These are phyloP conservation scores for Epichloe amarillans DNA, from an alignment of 2,329 filamentous ascomycete species.

Conservation along the genomic window DNA sequence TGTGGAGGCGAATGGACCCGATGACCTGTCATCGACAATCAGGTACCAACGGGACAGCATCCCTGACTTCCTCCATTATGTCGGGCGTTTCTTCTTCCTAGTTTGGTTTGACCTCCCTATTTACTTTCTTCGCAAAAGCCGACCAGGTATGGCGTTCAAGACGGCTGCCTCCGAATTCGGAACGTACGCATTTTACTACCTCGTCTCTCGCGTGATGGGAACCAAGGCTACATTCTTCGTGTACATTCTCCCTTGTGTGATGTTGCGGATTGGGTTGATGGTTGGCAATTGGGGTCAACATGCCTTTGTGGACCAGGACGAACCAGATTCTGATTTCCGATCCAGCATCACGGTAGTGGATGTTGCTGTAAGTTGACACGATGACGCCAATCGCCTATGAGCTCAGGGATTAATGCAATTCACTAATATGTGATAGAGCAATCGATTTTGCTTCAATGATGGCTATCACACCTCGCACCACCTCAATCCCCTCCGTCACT, in stretches of 20 bases:
- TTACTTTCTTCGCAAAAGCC: constrained; percentile 57
- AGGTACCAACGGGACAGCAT: constrained; percentile 60
- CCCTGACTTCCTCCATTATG: constrained; percentile 55
- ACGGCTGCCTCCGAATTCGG: constrained; percentile 47
- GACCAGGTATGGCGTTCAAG: constrained; percentile 38
- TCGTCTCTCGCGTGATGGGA: constrained; percentile 35
- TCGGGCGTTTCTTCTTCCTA: constrained; percentile 59
- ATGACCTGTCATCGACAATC: constrained; percentile 64
- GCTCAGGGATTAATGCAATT: not conserved
- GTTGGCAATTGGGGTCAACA: constrained; percentile 78
- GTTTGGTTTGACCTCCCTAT: constrained; percentile 62
- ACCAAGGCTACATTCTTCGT: constrained; percentile 47
- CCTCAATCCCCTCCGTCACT: constrained; percentile 64
- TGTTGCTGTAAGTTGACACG: constrained; percentile 46
- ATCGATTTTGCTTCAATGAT: constrained; percentile 72
- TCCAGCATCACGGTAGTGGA: constrained; percentile 72
- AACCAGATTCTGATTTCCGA: constrained; percentile 65
- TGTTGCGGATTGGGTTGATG: constrained; percentile 62
- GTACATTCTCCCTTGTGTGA: constrained; percentile 50
- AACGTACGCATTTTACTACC: constrained; percentile 38
- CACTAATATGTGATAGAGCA: constrained; percentile 39
- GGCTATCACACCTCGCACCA: constrained; percentile 75
- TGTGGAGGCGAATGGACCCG: constrained; percentile 65
- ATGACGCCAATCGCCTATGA: not conserved
- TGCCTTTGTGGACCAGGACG: constrained; percentile 61